Evolutionary conservation across 2,329 filamentous ascomycete species (phyloP), one percentile per base, ranked within the genome.

Genomic region (Akanthomyces uredinophilus): DNA sequence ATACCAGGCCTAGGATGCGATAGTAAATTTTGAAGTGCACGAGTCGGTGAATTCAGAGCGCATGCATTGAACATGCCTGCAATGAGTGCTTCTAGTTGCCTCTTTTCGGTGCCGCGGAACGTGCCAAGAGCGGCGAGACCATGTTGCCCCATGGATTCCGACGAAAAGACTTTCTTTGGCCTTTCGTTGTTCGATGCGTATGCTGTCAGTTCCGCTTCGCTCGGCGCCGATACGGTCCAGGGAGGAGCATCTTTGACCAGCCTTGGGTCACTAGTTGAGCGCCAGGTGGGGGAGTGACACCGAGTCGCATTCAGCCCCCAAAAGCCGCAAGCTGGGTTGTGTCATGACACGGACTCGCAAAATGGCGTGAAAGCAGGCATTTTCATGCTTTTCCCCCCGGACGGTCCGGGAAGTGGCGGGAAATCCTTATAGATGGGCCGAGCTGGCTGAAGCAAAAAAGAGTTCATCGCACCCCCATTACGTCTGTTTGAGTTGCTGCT

Each of bases 261-360:
- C n/a, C 27, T 11, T 22, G 32, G 35, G 27, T 27, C 39, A 46
- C 18, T 32, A 35, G 35, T 13, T 46, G 29, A n/a, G 20, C 37
- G 27, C 27, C 16, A n/a, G 37, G 47, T 46, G 37, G 49, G 32
- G 20, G 20, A 39, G 3, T 24, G 39, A n/a, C 44, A 51, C 49
- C 22, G 58, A 46, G 27, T 60, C 39, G 49, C 49, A 46, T 52
- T 54, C 39, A 60, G 57, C 57, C 47, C 57, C 57, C 57, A 52
- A 44, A 47, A 29, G 24, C 46, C 46, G 56, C 44, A 58, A 27
- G 14, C 44, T 16, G n/a, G 20, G 16, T 49, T 47, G 20, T 41
- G 18, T 52, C 18, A 37, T 44, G 56, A n/a, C 20, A 39, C 37
- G 37, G 37, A 39, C n/a, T 11, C n/a, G n/a, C 22, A 41, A 22